Evolutionary conservation across 2,329 filamentous ascomycete genomes (phyloP), one percentile per base, ranked within the genome.

Genomic region (Pyrenochaeta sp.): DNA sequence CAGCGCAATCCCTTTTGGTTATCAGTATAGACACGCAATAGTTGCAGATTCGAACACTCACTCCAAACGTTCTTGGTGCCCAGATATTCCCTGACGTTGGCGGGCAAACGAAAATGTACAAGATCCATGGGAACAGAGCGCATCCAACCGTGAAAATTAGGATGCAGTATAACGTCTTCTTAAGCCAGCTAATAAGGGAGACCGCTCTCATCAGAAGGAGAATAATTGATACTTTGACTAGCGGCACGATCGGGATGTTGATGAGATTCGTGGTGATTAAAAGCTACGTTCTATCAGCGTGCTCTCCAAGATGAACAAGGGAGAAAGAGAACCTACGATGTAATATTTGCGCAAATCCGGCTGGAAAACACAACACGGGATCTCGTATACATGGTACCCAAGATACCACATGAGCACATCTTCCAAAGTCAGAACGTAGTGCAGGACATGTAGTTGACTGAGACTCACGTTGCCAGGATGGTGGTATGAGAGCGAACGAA

Each of bases 151-250:
- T 72, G 43, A 73, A 66, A 41, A 65, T 21, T 23, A 73, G 58
- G 19, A 72, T 67, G 39, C 48, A 65, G 34, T 73, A 71, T 7
- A 73, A 63, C 17, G 58, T 61, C 29, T 64, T 65, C 47, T 68
- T 71, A 21, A 73, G 47, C 59, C 63, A 69, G 35, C 65, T 56
- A 29, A 73, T 70, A 27, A 73, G 61, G 7, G 69, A 71, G 39
- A 69, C 68, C 24, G 68, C 68, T 47, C 69, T 56, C 3, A 72
- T 60, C 22, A 73, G 68, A 15, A 73, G 66, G 7, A 72, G 49
- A n/a, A 73, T 70, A 36, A 73, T 70, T 1, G 70, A 71, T 1
- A 67, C 64, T 60, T 74, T 73, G 38, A 72, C 71, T 11, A 72
- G 58, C 1, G 71, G 71, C 15, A 73, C 42, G 31, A 73, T 73